Evolutionary conservation across 2,329 filamentous ascomycete genomes (phyloP).

Genomic region (Aureobasidium vineae): DNA sequence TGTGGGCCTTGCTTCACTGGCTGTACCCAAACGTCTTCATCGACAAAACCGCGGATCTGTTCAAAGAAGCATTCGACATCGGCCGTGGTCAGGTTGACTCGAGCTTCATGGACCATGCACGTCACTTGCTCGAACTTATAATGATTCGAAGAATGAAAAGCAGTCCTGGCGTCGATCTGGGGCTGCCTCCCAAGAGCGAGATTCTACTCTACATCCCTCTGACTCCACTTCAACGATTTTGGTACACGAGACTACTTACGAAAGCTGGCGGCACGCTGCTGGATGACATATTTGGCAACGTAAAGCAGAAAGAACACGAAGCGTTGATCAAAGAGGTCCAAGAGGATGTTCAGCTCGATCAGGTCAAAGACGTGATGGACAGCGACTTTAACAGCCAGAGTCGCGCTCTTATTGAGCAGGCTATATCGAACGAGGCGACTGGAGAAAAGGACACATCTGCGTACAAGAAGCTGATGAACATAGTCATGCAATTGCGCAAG

Average conservation of each 20-base stretch:
- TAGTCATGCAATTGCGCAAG: conserved; percentile 57
- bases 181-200: conserved; percentile 58
- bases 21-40: conserved; percentile 59
- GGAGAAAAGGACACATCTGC: conserved; percentile 27
- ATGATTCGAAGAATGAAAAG: conserved; percentile 61
- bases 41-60: conserved; percentile 50
- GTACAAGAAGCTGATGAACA: conserved; percentile 51
- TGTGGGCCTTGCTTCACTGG: conserved; percentile 60
- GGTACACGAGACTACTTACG: conserved; percentile 59
- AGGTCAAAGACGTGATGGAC: conserved; percentile 37
- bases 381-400: conserved; percentile 49
- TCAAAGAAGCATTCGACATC: conserved; percentile 58
- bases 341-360: conserved; percentile 34
- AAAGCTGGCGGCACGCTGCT: conserved; percentile 53
- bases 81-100: conserved; percentile 54
- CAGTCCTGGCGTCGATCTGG: conserved; percentile 54
- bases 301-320: conserved; percentile 47
- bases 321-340: conserved; percentile 42
- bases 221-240: conserved; percentile 58
- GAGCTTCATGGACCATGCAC: conserved; percentile 53
- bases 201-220: conserved; percentile 58
- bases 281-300: conserved; percentile 53
- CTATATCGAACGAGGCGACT: conserved; percentile 38
- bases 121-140: conserved; percentile 54
- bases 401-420: conserved; percentile 45